Base-by-base conservation (phyloP, 2,329 filamentous ascomycete genomes). In the Stagonosporopsis chrysanthemi region DNA sequence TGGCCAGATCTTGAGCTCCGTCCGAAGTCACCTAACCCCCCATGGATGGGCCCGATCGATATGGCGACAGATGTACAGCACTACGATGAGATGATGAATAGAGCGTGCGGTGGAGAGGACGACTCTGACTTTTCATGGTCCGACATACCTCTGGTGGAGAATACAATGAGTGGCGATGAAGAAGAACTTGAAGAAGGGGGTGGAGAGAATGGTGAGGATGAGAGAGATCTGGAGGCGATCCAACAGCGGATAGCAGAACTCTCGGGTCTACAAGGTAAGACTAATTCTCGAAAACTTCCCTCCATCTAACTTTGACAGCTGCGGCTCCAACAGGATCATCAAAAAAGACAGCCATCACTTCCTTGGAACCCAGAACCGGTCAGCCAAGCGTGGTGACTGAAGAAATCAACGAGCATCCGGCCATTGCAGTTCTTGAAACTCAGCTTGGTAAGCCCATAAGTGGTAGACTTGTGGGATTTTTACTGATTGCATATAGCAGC, bases 121-220 rank as follows among this genome's bases (percentile, higher is more conserved):
- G 49, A 57, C 15, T 52, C 54, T 2, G 54, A 57, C n/a, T 57
- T 44, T 28, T 57, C 54, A 6, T 57, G 54, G 54, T 26, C 43
- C 11, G 48, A 52, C 14, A 22, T 57, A 35, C 54, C 48, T n/a
- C 47, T 11, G 17, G 35, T 42, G 8, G 50, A 48, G 35, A 39
- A 48, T 17, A 31, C 39, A 1, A 12, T 39, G 14, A 35, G 4
- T 24, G 6, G 5, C 12, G 38, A 40, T n/a, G 29, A 43, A 31
- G 31, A 4, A 3, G 17, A 46, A 2, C 28, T 14, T 12, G n/a
- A 22, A 28, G 14, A 41, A 15, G 26, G 6, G 2, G 35, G 17
- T 4, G 8, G 14, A n/a, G 22, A 29, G 6, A 9, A 41, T 36
- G 29, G 7, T 6, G 15, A 41, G 28, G 29, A 14, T 15, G 15